phyloP scores from a whole-genome alignment of 2,329 filamentous ascomycete genomes.

The Arthroderma sp. region DNA sequence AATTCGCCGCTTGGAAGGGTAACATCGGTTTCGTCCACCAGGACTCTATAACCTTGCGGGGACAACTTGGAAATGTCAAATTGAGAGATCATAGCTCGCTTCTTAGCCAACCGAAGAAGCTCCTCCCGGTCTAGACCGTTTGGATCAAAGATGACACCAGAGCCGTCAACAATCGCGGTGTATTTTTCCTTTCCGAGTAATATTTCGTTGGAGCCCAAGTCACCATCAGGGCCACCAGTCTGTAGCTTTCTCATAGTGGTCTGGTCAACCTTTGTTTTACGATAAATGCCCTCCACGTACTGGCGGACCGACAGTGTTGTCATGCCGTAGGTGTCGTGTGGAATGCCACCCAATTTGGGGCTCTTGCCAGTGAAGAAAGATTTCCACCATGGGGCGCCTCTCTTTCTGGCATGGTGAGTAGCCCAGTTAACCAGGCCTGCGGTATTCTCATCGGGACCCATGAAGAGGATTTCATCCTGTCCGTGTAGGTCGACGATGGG shows the following conservation, averaged over 20 bases:
- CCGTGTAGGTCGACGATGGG: slow-evolving; percentile 91
- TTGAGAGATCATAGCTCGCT: slow-evolving; percentile 76
- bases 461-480: slow-evolving; percentile 92
- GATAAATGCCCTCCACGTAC: slow-evolving; percentile 92
- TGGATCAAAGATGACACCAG: slow-evolving; percentile 86
- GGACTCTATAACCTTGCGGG: slow-evolving; percentile 72
- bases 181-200: slow-evolving; percentile 93
- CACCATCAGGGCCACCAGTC: slow-evolving; percentile 91
- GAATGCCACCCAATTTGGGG: slow-evolving; percentile 87
- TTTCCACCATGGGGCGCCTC: slow-evolving; percentile 97
- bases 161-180: slow-evolving; percentile 86
- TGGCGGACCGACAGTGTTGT: slow-evolving; percentile 92
- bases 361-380: slow-evolving; percentile 99
- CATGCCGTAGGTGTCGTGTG: slow-evolving; percentile 94
- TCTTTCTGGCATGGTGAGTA: slow-evolving; percentile 77
- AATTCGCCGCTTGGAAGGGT: slow-evolving; percentile 78
- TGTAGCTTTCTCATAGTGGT: slow-evolving; percentile 83
- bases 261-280: slow-evolving; percentile 83
- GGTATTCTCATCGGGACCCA: slow-evolving; percentile 98
- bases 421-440: slow-evolving; percentile 96
- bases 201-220: slow-evolving; percentile 96
- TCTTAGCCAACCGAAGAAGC: slow-evolving; percentile 69
- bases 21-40: slow-evolving; percentile 82
- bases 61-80: slow-evolving; percentile 81
- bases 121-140: slow-evolving; percentile 77